Conservation (phyloP, 768 basidiomycete genomes). For the Suillus lakei region DNA sequence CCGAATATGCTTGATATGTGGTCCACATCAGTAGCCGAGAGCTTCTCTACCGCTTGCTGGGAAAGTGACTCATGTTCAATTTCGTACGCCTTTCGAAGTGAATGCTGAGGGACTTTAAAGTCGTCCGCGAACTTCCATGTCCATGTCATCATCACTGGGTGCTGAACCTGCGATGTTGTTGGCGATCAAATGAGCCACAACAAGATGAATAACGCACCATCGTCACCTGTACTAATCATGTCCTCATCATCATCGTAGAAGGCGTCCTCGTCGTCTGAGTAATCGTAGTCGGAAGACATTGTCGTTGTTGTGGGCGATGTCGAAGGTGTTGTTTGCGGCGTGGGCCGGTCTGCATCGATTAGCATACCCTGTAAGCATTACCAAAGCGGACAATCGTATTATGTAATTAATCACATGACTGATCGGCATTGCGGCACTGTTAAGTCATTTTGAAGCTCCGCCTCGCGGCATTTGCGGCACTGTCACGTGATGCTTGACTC, state of each 20-base stretch:
- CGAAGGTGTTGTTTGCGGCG: conserved; percentile 15
- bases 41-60: conserved; percentile 73
- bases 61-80: conserved; percentile 82
- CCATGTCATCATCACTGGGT: conserved; percentile 65
- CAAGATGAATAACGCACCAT: conserved; percentile 40
- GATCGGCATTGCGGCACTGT: not conserved
- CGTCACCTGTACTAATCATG: conserved; percentile 64
- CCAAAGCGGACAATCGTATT: conserved; percentile 5
- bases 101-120: conserved; percentile 60
- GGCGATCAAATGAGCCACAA: conserved; percentile 25
- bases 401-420: not conserved
- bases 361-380: conserved; percentile 7
- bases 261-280: conserved; percentile 68
- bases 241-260: conserved; percentile 77
- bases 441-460: not conserved
- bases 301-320: conserved; percentile 24
- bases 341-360: conserved; percentile 6
- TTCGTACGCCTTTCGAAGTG: conserved; percentile 75
- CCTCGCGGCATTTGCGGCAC: not conserved
- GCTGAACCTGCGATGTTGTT: conserved; percentile 40
- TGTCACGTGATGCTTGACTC: conserved; percentile 2
- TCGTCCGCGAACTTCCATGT: conserved; percentile 73
- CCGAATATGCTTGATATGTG: conserved; percentile 88
- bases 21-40: conserved; percentile 81
- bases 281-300: conserved; percentile 72